phyloP scores from a whole-genome alignment of 345 rosid genomes.

The Moricandia moricandioides region DNA sequence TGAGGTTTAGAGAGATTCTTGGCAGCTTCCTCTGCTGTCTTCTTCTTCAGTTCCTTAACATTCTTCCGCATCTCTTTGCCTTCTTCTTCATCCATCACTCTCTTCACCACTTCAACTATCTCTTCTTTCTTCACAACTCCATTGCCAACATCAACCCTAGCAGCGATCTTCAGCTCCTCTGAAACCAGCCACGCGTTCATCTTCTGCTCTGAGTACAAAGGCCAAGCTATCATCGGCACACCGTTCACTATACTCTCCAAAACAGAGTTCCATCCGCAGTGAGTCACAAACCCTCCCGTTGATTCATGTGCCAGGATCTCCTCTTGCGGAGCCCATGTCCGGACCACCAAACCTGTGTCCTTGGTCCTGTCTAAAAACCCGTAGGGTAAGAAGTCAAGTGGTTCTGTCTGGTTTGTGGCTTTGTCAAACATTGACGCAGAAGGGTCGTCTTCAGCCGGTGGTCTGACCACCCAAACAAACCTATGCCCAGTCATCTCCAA shows the following conservation, averaged over 20 bases:
- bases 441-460: conserved; percentile 40
- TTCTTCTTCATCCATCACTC: conserved; percentile 45
- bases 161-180: conserved; percentile 45
- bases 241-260: conserved; percentile 50
- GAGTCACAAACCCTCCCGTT: conserved; percentile 49
- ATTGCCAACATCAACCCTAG: conserved; percentile 15
- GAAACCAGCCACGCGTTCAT: conserved; percentile 50
- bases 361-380: conserved; percentile 42
- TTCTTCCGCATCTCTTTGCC: conserved; percentile 35
- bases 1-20: background rate
- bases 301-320: conserved; percentile 48
- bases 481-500: conserved; percentile 37
- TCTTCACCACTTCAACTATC: conserved; percentile 43
- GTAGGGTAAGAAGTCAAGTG: conserved; percentile 39
- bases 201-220: conserved; percentile 53
- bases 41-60: conserved; percentile 34
- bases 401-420: background rate
- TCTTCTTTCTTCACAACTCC: conserved; percentile 40
- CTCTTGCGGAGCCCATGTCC: conserved; percentile 48
- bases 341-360: conserved; percentile 37
- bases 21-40: conserved; percentile 40
- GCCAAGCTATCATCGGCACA: conserved; percentile 62
- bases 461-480: conserved; percentile 47
- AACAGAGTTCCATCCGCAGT: conserved; percentile 59
- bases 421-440: conserved; percentile 32